Evolutionary conservation across 192 early-diverging fungal genomes (phyloP).

Genomic region (Umbelopsis sp.): DNA sequence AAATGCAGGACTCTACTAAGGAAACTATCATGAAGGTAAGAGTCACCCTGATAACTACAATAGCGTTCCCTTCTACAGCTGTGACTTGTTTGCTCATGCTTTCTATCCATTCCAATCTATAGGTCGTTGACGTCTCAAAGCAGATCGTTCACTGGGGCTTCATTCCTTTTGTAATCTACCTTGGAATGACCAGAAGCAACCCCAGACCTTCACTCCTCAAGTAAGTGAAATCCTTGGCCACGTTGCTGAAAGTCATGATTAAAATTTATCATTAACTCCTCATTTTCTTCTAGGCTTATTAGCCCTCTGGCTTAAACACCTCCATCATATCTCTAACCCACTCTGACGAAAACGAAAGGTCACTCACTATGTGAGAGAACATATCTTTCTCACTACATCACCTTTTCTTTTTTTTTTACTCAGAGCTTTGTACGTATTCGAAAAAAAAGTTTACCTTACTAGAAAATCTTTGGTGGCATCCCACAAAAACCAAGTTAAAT

Average conservation of each 20-base stretch:
- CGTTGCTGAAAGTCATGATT: too few relatives aligned
- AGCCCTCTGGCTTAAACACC: slow-evolving; percentile 31
- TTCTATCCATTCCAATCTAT: neutral
- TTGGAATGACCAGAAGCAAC: slow-evolving; percentile 47
- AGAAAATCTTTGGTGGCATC: neutral
- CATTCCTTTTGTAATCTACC: slow-evolving; percentile 62
- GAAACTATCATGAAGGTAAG: slow-evolving; percentile 51
- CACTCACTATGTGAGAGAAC: neutral
- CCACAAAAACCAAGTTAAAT: neutral
- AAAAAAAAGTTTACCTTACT: neutral
- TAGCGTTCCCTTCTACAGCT: neutral
- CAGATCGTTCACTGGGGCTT: slow-evolving; percentile 62
- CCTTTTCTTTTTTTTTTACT: neutral
- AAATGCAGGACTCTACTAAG: slow-evolving; percentile 55
- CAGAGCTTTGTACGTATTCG: slow-evolving; percentile 16
- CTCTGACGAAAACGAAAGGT: neutral
- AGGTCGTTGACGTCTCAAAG: slow-evolving; percentile 53
- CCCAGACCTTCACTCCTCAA: slow-evolving; percentile 40
- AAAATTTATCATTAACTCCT: neutral
- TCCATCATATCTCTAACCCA: neutral
- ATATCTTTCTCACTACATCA: neutral
- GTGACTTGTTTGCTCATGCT: neutral
- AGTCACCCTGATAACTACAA: neutral
- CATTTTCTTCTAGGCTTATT: slow-evolving; percentile 25
- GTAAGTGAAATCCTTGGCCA: too few relatives aligned